These are phyloP conservation scores for Agaricus blazei DNA, from an alignment of 768 basidiomycete genomes.

Conservation along the genomic window DNA sequence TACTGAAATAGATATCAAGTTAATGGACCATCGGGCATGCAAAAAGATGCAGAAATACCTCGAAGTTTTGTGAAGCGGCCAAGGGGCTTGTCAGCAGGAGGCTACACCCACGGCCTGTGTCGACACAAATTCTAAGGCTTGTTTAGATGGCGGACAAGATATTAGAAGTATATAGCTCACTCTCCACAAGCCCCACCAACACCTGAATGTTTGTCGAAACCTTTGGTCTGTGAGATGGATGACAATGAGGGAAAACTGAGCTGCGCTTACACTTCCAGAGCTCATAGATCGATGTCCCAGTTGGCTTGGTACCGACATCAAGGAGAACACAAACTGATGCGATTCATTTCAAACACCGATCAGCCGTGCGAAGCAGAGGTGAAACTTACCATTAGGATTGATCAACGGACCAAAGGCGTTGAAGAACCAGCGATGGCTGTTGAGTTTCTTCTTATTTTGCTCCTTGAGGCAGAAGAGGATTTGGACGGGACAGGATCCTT, in stretches of 20 bases:
- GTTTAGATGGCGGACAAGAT: neutral
- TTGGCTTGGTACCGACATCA: slow-evolving; percentile 95
- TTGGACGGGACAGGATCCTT: slow-evolving; percentile 76
- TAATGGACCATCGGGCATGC: neutral
- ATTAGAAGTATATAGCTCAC: slow-evolving; percentile 29
- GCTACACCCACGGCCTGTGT: slow-evolving; percentile 68
- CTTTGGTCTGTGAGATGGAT: slow-evolving; percentile 21
- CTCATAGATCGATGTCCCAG: slow-evolving; percentile 91
- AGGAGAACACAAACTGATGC: slow-evolving; percentile 76
- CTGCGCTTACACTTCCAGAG: slow-evolving; percentile 78
- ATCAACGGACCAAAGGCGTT: slow-evolving; percentile 90
- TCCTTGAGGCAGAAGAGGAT: slow-evolving; percentile 90
- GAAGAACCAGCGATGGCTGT: slow-evolving; percentile 97
- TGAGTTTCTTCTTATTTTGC: slow-evolving; percentile 96
- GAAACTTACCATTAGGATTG: slow-evolving; percentile 64
- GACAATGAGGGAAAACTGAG: slow-evolving; percentile 6
- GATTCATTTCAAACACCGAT: slow-evolving; percentile 4
- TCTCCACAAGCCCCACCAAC: slow-evolving; percentile 98
- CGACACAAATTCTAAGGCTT: slow-evolving; percentile 66
- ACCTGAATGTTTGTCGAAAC: slow-evolving; percentile 75
- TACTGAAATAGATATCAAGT: slow-evolving; percentile 40
- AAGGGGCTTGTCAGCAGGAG: slow-evolving; percentile 70
- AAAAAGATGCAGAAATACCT: slow-evolving; percentile 34
- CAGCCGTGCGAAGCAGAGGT: slow-evolving; percentile 2
- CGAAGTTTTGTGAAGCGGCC: slow-evolving; percentile 94